These are phyloP conservation scores for Neurospora hispaniola DNA, from an alignment of 495 filamentous ascomycete species.

Conservation along the genomic window DNA sequence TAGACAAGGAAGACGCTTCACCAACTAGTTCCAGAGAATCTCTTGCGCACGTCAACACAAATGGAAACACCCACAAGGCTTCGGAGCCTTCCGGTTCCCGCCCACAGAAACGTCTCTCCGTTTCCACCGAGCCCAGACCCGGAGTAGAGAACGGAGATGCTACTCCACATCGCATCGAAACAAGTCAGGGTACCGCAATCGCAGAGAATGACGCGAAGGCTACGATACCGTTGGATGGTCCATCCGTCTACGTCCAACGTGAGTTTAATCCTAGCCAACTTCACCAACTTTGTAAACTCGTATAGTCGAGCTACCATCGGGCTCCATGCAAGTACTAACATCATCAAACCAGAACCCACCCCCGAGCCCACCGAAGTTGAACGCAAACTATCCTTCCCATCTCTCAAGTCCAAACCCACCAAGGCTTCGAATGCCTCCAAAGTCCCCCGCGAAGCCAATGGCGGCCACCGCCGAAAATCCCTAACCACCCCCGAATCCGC, in stretches of 20 bases:
- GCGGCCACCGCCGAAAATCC: not conserved
- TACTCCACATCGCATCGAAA: not conserved
- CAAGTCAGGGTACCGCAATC: not conserved
- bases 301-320: not conserved
- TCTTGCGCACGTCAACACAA: not conserved
- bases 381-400: not conserved
- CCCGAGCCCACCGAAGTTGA: not conserved
- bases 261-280: not conserved
- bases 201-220: not conserved
- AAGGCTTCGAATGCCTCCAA: not conserved
- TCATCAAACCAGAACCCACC: not conserved
- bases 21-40: not conserved
- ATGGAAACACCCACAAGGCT: not conserved
- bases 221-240: not conserved
- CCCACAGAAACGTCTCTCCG: not conserved
- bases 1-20: slow-evolving; percentile 25
- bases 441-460: not conserved
- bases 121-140: not conserved
- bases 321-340: not conserved
- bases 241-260: not conserved
- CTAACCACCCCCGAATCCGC: slow-evolving; percentile 38
- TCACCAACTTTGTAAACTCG: not conserved
- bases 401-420: not conserved
- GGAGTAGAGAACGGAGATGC: not conserved
- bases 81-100: not conserved